Base-by-base conservation (phyloP, 2,329 filamentous ascomycete genomes). In the Fusarium ambrosium region DNA sequence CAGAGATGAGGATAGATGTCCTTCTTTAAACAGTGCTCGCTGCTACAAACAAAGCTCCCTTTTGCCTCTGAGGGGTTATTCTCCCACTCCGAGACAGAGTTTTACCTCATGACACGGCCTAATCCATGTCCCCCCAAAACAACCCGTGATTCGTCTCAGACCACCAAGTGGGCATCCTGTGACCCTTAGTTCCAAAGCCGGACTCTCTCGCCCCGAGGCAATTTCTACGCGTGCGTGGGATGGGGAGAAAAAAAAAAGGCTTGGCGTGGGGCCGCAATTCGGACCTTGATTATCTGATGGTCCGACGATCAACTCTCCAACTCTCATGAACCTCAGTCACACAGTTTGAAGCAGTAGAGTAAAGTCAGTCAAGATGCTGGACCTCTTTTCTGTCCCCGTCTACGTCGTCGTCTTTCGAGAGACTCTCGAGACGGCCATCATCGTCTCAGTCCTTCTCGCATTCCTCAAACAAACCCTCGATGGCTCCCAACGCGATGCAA, bases 361-460 rank as follows among this genome's bases (percentile, higher is more conserved):
- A 24, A 29, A 6, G 27, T 39, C 48, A 53, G 18, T 16, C 53
- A 82, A 66, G 71, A 92, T 90, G 85, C 87, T 89, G 71, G 89
- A 93, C 80, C 90, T 95, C 64, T 95, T 95, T 81, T 90, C 93
- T 69, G 91, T 95, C 14, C 93, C 93, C 77, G 91, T 97, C 60
- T 97, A 97, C 86, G 95, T 98, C 85, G 94, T 98, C 82, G 92
- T 94, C 85, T 97, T 97, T 82, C 92, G 95, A 79, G 95, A 97
- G 85, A 91, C 92, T 53, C 86, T 97, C 63, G 95, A 97, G 86
- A 93, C 93, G 1, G 92, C 90, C 78, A 95, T 97, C 80, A 94
- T 97, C 78, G 91, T 97, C 71, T 97, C 95, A 0, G 93, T 97
- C 18, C 87, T 97, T 29, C 89, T 97, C 34, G 91, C 94, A 18